phyloP scores from a whole-genome alignment of 305 asterid species.

The Rubia balearica region DNA sequence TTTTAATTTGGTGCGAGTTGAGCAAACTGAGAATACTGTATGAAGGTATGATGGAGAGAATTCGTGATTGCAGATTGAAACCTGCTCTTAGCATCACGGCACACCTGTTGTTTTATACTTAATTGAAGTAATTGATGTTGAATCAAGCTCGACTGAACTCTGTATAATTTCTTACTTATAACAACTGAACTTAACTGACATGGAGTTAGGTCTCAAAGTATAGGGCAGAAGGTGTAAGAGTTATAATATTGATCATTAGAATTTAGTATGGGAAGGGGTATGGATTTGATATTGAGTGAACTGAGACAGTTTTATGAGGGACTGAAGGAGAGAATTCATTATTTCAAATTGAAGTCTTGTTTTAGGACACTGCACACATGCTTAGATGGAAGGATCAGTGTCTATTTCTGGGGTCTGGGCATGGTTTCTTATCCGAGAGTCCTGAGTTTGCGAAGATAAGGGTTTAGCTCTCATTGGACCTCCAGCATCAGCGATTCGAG shows the following conservation, averaged over 20 bases:
- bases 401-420: slow-evolving; percentile 53
- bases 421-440: slow-evolving; percentile 96
- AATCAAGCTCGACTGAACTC: too few relatives aligned
- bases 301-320: not conserved
- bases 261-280: not conserved
- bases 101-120: not conserved
- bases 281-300: not conserved
- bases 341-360: not conserved
- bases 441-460: slow-evolving; percentile 79
- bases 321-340: not conserved
- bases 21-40: not conserved
- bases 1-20: not conserved
- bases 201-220: not conserved
- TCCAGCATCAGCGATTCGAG: slow-evolving; percentile 91
- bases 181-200: not conserved
- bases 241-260: not conserved
- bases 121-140: too few relatives aligned
- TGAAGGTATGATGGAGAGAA: not conserved
- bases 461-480: slow-evolving; percentile 87
- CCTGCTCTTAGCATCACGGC: not conserved
- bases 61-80: not conserved
- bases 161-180: too few relatives aligned
- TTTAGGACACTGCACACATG: not conserved
- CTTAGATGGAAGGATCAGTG: not conserved
- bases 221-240: not conserved